A percentile compares a stretch with the other conserved stretches of the same genome.
Evolutionary conservation across 2,329 filamentous ascomycete species (phyloP).

Genomic region (Pseudogymnoascus sp.): DNA sequence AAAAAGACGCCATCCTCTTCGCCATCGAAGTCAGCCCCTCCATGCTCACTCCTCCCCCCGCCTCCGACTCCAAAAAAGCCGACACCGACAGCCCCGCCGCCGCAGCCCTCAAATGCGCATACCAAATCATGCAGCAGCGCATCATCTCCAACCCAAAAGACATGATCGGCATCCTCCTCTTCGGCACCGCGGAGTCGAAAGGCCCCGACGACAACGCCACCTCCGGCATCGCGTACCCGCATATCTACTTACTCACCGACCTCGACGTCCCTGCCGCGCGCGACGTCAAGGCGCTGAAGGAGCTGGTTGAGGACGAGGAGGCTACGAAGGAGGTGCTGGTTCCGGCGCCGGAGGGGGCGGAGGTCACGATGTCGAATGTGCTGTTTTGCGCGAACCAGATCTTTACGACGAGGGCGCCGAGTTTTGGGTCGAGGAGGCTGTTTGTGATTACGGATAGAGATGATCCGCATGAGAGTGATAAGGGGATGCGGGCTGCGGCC

Average conservation of each 20-base stretch:
- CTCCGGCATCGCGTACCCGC: slow-evolving; percentile 63
- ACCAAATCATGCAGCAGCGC: slow-evolving; percentile 92
- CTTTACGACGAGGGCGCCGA: slow-evolving; percentile 89
- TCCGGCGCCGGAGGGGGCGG: slow-evolving; percentile 52
- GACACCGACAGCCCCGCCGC: slow-evolving; percentile 71
- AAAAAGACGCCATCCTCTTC: slow-evolving; percentile 97
- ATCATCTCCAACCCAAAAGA: slow-evolving; percentile 96
- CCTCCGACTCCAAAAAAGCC: slow-evolving; percentile 63
- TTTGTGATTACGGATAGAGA: slow-evolving; percentile 97
- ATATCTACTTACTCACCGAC: slow-evolving; percentile 87
- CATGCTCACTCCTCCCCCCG: slow-evolving; percentile 67
- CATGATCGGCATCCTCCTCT: slow-evolving; percentile 93
- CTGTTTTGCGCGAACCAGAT: slow-evolving; percentile 95
- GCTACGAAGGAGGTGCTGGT: slow-evolving; percentile 61
- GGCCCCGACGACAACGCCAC: slow-evolving; percentile 62
- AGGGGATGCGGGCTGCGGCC: slow-evolving; percentile 65
- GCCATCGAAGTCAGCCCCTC: slow-evolving; percentile 86
- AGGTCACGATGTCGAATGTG: slow-evolving; percentile 76
- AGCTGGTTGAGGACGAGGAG: slow-evolving; percentile 71
- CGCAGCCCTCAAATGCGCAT: slow-evolving; percentile 88
- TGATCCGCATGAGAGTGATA: slow-evolving; percentile 68
- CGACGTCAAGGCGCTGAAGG: slow-evolving; percentile 74
- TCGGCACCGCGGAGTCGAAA: slow-evolving; percentile 79
- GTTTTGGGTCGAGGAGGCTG: slow-evolving; percentile 85
- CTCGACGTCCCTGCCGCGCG: slow-evolving; percentile 79